Evolutionary conservation across 768 basidiomycete genomes (phyloP).

Genomic region (Krasilnikovozyma curviuscula): DNA sequence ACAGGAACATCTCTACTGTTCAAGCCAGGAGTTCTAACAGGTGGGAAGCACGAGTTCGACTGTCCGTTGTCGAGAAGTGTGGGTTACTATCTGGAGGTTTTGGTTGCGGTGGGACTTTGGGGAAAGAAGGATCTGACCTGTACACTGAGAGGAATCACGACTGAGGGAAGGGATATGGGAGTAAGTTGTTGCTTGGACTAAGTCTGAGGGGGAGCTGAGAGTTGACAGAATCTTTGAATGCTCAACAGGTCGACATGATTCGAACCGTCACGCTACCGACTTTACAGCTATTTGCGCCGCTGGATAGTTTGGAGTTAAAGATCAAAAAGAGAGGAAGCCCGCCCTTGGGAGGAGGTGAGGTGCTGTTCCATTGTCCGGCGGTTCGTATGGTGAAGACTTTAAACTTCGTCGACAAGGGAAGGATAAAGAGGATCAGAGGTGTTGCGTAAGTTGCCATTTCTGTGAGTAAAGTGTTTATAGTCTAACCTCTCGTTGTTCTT

Average conservation of each 20-base stretch:
- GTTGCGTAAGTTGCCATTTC: slow-evolving; percentile 49
- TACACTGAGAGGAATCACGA: slow-evolving; percentile 74
- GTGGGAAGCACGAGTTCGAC: slow-evolving; percentile 62
- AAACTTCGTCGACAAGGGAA: slow-evolving; percentile 78
- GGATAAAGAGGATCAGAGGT: slow-evolving; percentile 83
- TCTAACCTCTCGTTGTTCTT: background rate
- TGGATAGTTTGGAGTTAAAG: slow-evolving; percentile 77
- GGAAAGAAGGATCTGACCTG: slow-evolving; percentile 67
- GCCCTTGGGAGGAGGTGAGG: slow-evolving; percentile 80
- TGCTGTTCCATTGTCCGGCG: slow-evolving; percentile 79
- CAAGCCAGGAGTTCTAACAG: slow-evolving; percentile 77
- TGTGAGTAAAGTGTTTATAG: background rate
- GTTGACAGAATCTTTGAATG: too few relatives aligned
- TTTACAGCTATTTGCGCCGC: slow-evolving; percentile 71
- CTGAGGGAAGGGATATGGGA: slow-evolving; percentile 78
- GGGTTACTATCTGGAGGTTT: slow-evolving; percentile 82
- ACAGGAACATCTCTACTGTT: slow-evolving; percentile 84
- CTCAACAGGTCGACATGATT: slow-evolving; percentile 58
- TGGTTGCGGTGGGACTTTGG: slow-evolving; percentile 80
- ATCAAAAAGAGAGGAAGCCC: slow-evolving; percentile 87
- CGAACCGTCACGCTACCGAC: slow-evolving; percentile 80
- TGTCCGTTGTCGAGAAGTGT: slow-evolving; percentile 74
- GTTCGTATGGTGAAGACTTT: slow-evolving; percentile 80
- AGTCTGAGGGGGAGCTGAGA: background rate
- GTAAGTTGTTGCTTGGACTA: slow-evolving; percentile 32